A percentile compares a stretch with the other conserved stretches of the same genome.
These are phyloP conservation scores for Cynanchum wilfordii DNA, from an alignment of 257 asterid species.

Conservation along the genomic window DNA sequence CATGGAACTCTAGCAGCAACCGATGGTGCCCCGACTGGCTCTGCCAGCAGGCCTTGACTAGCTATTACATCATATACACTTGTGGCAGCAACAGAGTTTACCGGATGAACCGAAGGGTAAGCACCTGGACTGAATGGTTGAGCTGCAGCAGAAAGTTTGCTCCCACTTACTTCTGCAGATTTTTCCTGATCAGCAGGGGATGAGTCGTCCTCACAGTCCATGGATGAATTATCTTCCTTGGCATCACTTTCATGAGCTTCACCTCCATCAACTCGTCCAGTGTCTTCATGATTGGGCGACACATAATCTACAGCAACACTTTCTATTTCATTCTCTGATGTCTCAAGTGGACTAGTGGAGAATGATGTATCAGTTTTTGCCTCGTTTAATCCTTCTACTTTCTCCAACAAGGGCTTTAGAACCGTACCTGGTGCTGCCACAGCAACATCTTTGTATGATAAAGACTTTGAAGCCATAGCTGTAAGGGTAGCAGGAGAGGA, in stretches of 20 bases:
- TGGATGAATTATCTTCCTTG: constrained; percentile 31
- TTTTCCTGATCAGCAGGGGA: constrained; percentile 47
- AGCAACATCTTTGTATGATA: constrained; percentile 96
- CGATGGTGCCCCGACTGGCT: constrained; percentile 68
- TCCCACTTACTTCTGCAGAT: constrained; percentile 55
- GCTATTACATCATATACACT: constrained; percentile 61
- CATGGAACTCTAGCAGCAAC: constrained; percentile 90
- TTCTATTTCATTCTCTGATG: constrained; percentile 42
- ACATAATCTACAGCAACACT: constrained; percentile 40
- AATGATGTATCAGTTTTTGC: constrained; percentile 52
- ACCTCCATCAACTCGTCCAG: constrained; percentile 39
- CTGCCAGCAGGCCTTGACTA: constrained; percentile 52
- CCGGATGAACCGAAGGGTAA: constrained; percentile 42
- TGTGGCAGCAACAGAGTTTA: constrained; percentile 39
- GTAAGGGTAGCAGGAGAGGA: constrained; percentile 54
- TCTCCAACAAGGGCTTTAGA: constrained; percentile 89
- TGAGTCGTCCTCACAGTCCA: constrained; percentile 42
- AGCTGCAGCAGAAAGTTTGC: constrained; percentile 94
- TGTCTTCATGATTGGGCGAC: constrained; percentile 35
- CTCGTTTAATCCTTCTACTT: constrained; percentile 65
- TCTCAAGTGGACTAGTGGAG: constrained; percentile 54
- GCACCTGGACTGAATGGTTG: constrained; percentile 82
- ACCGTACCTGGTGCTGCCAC: constrained; percentile 94
- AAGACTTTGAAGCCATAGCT: constrained; percentile 70
- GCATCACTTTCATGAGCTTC: constrained; percentile 41